These are phyloP conservation scores for Fusarium circinatum DNA, from an alignment of 2,329 filamentous ascomycete genomes.

Conservation along the genomic window DNA sequence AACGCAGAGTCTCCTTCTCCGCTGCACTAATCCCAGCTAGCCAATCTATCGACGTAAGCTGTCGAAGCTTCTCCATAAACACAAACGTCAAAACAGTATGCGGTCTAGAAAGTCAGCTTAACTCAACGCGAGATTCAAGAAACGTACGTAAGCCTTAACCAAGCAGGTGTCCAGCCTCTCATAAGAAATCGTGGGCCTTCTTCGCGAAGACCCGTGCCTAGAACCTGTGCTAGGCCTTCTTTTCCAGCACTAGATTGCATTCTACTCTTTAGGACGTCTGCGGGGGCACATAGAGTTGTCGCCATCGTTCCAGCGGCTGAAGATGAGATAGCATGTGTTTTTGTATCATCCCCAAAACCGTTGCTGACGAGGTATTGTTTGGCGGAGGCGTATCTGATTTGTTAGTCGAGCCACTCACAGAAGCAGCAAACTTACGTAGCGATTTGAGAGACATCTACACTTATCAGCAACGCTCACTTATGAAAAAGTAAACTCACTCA, in stretches of 20 bases:
- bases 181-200: conserved; percentile 56
- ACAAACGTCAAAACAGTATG: conserved; percentile 59
- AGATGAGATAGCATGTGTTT: conserved; percentile 54
- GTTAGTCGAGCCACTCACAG: neutral
- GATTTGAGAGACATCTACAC: conserved; percentile 55
- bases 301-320: conserved; percentile 57
- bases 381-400: conserved; percentile 47
- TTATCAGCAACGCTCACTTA: conserved; percentile 10
- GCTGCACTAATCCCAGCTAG: conserved; percentile 11
- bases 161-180: conserved; percentile 59
- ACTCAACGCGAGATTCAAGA: accelerated
- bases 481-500: conserved; percentile 49
- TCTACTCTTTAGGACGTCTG: conserved; percentile 57
- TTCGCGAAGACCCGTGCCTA: conserved; percentile 48
- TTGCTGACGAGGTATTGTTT: conserved; percentile 47
- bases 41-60: conserved; percentile 45
- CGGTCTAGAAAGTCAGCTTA: conserved; percentile 45
- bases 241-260: conserved; percentile 49
- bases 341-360: conserved; percentile 51
- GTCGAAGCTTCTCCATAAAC: conserved; percentile 57
- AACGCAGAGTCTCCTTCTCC: conserved; percentile 25
- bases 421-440: conserved; percentile 48
- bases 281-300: conserved; percentile 57
- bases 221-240: conserved; percentile 49
- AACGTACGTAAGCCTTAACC: conserved; percentile 55